These are phyloP conservation scores for Trifolium subterraneum DNA, from an alignment of 306 rosid genomes.

Conservation along the genomic window DNA sequence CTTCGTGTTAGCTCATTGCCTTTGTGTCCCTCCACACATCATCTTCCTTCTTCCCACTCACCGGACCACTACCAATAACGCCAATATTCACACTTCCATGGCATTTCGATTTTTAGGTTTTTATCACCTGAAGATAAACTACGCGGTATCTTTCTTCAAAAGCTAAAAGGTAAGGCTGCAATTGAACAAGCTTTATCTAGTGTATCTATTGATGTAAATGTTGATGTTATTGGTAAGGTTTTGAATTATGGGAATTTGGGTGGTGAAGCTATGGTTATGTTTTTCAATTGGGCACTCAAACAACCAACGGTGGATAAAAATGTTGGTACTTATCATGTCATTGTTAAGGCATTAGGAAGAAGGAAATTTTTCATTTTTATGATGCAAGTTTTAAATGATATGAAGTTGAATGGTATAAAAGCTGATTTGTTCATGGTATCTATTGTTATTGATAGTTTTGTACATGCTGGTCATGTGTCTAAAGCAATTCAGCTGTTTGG, in stretches of 20 bases:
- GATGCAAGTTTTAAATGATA: constrained; percentile 52
- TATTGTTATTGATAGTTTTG: constrained; percentile 70
- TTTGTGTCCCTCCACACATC: too few species aligned
- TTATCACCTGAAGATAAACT: constrained; percentile 72
- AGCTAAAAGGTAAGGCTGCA: constrained; percentile 67
- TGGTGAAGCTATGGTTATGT: constrained; percentile 69
- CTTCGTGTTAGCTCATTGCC: too few species aligned
- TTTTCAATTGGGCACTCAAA: constrained; percentile 81
- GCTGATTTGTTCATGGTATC: constrained; percentile 59
- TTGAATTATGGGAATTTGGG: constrained; percentile 68
- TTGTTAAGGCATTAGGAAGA: constrained; percentile 81
- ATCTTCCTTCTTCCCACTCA: too few species aligned
- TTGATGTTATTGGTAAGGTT: constrained; percentile 56
- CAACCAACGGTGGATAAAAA: constrained; percentile 58
- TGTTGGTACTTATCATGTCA: constrained; percentile 49
- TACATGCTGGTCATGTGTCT: constrained; percentile 67
- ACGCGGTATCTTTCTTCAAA: constrained; percentile 83
- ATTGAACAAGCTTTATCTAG: constrained; percentile 63
- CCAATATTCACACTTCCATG: too few species aligned
- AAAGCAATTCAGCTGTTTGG: constrained; percentile 66
- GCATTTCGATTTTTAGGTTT: too few species aligned
- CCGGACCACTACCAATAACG: too few species aligned
- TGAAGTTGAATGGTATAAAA: constrained; percentile 49
- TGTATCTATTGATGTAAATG: constrained; percentile 53
- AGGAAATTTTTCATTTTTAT: constrained; percentile 64